Base-by-base conservation (phyloP, 257 asterid species). In the Solanum neorickii region DNA sequence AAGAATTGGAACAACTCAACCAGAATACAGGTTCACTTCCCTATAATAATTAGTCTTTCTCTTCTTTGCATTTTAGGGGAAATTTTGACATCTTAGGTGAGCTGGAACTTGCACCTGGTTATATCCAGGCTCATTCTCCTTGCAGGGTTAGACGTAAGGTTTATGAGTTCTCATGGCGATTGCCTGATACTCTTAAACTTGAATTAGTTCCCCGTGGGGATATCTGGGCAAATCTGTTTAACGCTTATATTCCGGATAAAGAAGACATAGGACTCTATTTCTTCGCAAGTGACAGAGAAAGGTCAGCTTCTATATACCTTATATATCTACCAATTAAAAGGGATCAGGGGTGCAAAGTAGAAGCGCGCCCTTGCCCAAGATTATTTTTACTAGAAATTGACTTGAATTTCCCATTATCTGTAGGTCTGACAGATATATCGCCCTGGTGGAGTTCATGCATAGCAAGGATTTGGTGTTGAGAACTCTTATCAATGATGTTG, bases 361-460 rank as follows among this genome's bases (percentile, higher is more conserved):
- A 76, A 23, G 27, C 83, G 60, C 13, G 33, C 21, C 83, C 83
- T 76, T 76, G 35, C 56, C 59, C 7, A 6, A 7, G 59, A 76
- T 23, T 47, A 16, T 87, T 20, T 84, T 31, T 11, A 75, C 62
- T 83, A 87, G 21, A 75, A 44, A 44, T 42, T 77, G 12, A 77
- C 44, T 44, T 77, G 13, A 23, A 77, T 77, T 42, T 44, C 83
- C 25, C 39, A 44, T 77, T 77, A n/a, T 42, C 5, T 77, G 76
- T 89, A 96, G 98, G 86, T 90, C 86, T 27, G 89, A 89, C 65
- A 90, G 86, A 83, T 94, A 93, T 87, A n/a, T 66, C 78, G 31
- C 74, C 72, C 88, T 93, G 84, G 87, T 93, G 88, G 94, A 95
- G 72, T 85, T 69, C 42, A 76, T 95, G 56, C 83, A 62, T 59